Conservation (phyloP, 345 rosid species). For the Rhodamnia rubescens region DNA sequence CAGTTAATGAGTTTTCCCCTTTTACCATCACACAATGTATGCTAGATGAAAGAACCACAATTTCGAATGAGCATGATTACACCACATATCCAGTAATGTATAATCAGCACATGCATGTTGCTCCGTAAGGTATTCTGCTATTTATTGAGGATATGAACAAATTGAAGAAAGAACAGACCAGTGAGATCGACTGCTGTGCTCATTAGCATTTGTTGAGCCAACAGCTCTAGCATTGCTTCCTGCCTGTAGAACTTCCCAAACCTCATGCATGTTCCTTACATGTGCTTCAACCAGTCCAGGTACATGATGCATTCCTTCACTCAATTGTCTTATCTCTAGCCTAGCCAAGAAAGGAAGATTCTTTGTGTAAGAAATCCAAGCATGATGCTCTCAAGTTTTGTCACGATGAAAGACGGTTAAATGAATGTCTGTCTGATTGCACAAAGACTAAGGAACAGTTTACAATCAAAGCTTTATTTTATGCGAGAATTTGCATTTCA, state of each 20-base stretch:
- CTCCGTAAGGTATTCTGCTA: not conserved
- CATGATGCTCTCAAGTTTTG: not conserved
- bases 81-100: not conserved
- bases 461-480: not conserved
- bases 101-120: not conserved
- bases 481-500: not conserved
- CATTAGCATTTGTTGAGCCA: constrained; percentile 87
- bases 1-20: constrained; percentile 77
- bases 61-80: not conserved
- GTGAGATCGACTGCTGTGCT: constrained; percentile 95
- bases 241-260: constrained; percentile 83
- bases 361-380: not conserved
- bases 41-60: constrained; percentile 25
- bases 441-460: not conserved
- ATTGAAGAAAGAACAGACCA: constrained; percentile 35
- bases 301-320: constrained; percentile 78
- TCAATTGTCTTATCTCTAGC: constrained; percentile 70
- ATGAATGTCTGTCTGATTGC: not conserved
- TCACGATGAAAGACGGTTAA: not conserved
- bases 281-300: constrained; percentile 87
- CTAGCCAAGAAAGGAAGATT: constrained; percentile 17
- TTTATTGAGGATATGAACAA: not conserved
- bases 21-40: constrained; percentile 84
- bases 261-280: constrained; percentile 69
- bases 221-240: constrained; percentile 90